Conservation (phyloP, 1,284 basidiomycete genomes). For the Meira miltonrushii region DNA sequence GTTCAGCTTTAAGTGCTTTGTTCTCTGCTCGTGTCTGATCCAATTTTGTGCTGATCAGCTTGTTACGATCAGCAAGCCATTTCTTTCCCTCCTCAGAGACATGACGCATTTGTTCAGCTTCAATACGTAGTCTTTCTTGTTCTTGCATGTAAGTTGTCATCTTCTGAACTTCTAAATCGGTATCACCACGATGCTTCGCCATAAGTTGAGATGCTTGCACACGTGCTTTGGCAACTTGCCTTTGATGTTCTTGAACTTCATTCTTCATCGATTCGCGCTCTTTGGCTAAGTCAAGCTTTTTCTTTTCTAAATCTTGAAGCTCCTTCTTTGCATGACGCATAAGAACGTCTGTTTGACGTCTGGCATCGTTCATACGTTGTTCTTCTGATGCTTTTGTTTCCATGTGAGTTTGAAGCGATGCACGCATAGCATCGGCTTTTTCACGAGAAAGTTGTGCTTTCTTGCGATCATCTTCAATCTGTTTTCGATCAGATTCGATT, state of each 20-base stretch:
- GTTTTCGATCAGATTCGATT: neutral
- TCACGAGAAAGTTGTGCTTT: neutral
- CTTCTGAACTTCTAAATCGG: neutral
- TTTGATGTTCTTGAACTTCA: neutral
- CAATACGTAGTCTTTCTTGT: conserved; percentile 1
- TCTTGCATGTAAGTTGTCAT: conserved; percentile 3
- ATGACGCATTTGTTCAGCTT: neutral
- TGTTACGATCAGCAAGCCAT: conserved; percentile 7
- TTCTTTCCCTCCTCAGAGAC: neutral
- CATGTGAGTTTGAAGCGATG: neutral
- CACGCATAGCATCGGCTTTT: neutral
- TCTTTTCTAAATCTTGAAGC: neutral
- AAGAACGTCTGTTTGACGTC: neutral
- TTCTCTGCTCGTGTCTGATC: neutral
- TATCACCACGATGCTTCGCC: conserved; percentile 1
- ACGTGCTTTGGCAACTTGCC: neutral
- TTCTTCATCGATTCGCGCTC: neutral
- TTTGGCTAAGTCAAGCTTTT: neutral
- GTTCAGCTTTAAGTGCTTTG: neutral
- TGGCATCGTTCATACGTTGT: conserved; percentile 1
- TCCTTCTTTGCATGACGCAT: conserved; percentile 6
- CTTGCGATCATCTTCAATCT: neutral
- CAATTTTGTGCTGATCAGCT: neutral
- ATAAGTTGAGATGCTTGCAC: neutral
- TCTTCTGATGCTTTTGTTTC: neutral